Percentiles rank a stretch among this genome's conserved stretches.
Conservation (phyloP, 306 rosid species). For the Datisca glomerata region DNA sequence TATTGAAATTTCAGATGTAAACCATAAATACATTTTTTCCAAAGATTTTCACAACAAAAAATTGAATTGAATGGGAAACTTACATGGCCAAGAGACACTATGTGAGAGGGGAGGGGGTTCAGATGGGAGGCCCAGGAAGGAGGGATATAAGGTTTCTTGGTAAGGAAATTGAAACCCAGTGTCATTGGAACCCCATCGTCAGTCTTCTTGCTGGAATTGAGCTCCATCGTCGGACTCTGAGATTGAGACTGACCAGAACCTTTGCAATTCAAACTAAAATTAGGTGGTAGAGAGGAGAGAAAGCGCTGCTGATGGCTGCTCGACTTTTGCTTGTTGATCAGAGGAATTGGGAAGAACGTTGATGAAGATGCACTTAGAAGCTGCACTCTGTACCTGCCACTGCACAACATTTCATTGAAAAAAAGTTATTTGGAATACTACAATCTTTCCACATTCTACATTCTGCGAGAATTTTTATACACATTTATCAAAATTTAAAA, state of each 20-base stretch:
- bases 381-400: conserved; percentile 3
- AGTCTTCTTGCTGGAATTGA: conserved; percentile 4
- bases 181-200: conserved; percentile 2
- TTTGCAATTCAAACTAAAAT: not conserved
- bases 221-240: conserved; percentile 17
- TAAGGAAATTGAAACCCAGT: conserved; percentile 28
- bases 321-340: not conserved
- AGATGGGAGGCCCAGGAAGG: conserved; percentile 89
- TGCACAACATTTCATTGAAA: not conserved
- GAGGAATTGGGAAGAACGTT: conserved; percentile 1
- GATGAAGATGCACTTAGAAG: not conserved
- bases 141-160: conserved; percentile 41
- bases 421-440: no score
- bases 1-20: no score
- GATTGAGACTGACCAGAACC: conserved; percentile 3
- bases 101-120: conserved; percentile 54
- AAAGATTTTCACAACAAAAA: not conserved
- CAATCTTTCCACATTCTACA: no score
- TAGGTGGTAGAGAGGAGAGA: conserved; percentile 1
- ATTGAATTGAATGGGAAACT: not conserved
- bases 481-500: no score
- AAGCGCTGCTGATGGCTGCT: not conserved
- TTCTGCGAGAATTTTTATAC: no score
- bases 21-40: no score
- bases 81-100: conserved; percentile 71